phyloP scores from a whole-genome alignment of 345 rosid species.

The Citrus inodora region DNA sequence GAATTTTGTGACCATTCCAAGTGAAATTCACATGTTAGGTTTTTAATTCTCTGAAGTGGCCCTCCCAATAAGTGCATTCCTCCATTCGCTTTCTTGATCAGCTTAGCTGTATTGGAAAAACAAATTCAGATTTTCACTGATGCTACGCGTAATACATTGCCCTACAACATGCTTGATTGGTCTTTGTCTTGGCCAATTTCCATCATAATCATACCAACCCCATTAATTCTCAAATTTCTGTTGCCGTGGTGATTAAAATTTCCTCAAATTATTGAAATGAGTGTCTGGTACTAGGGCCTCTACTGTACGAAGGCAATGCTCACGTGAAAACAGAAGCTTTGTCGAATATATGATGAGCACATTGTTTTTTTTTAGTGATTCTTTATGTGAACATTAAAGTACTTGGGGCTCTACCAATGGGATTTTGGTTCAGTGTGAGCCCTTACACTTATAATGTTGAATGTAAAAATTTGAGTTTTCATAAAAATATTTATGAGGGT shows the following conservation, averaged over 20 bases:
- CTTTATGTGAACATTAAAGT: not conserved
- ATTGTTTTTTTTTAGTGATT: not conserved
- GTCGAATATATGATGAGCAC: not conserved
- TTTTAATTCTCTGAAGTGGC: not conserved
- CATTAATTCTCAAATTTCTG: not conserved
- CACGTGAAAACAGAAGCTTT: not conserved
- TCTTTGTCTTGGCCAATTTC: not conserved
- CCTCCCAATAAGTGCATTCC: not conserved
- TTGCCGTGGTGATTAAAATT: not conserved
- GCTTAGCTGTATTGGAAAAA: not conserved
- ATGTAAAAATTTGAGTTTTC: accelerated
- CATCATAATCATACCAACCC: not conserved
- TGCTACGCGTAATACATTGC: not conserved
- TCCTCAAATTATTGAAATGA: not conserved
- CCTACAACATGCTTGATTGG: not conserved
- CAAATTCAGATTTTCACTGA: not conserved
- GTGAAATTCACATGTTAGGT: not conserved
- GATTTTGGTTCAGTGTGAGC: accelerated
- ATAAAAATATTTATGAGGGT: no score
- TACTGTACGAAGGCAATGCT: not conserved
- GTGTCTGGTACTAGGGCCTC: not conserved
- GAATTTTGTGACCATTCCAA: not conserved
- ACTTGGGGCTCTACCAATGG: accelerated
- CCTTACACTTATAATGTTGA: accelerated
- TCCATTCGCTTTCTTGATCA: not conserved